Base-by-base conservation (phyloP, 1,284 basidiomycete species). In the Ceratorhiza oryzae-sativae region DNA sequence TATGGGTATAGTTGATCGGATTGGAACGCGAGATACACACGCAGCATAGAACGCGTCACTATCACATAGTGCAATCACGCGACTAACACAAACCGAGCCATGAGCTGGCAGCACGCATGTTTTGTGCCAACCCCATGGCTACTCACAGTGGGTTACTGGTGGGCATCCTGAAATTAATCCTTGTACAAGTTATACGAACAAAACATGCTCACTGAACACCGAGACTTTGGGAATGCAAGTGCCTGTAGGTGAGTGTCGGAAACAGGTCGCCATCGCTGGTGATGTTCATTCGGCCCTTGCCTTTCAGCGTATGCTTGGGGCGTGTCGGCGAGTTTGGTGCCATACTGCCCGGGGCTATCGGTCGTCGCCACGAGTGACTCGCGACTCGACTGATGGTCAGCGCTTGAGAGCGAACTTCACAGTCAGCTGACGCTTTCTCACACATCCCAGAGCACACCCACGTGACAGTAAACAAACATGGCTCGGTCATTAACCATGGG, bases 11-110 rank as follows among this genome's bases (percentile, higher is more conserved):
- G n/a, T 23, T 27, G 27, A 25, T 34, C 46, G 10, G 18, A n/a
- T 18, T 2, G 23, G 45, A 32, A 95, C 86, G 56, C 92, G 86
- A 80, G 92, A 91, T 81, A 98, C 94, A 81, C 95, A 98, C 30
- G 92, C 88, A 53, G 94, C 94, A 79, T 95, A 95, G 75, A 95
- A 95, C 0, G 94, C 95, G 80, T 97, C 95, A 77, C 91, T 93
- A 78, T 98, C 97, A 79, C 94, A 95, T 59, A 98, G 90, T 0
- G 94, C 94, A 45, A 98, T 86, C 5, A 84, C 82, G 8, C 86
- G 78, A n/a, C 72, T 74, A 34, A 49, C 20, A 6, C 23, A 27
- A 67, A 55, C 30, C 30, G 23, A 25, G 23, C 10, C 42, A 34
- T 65, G 48, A 65, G 53, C 25, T 42, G 18, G 30, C 3, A 36